Conservation (phyloP, 192 early-diverging fungal species). For the Gamsiella multidivaricata region DNA sequence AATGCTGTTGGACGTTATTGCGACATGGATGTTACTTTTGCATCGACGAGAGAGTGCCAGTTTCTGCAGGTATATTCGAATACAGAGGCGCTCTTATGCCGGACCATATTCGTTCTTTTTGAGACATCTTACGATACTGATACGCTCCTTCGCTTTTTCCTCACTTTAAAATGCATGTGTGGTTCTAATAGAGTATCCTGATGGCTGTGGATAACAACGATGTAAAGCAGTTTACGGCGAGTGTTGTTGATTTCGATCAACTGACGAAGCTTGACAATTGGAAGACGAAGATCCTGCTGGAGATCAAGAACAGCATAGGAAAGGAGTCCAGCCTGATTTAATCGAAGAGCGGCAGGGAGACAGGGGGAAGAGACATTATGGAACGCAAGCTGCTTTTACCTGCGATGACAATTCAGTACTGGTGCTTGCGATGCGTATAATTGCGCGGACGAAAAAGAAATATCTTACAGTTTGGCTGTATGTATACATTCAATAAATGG, state of each 20-base stretch:
- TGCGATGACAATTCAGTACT: too few relatives aligned
- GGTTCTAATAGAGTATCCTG: constrained; percentile 65
- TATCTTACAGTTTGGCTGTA: too few relatives aligned
- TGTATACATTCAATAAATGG: too few relatives aligned
- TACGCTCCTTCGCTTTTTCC: background rate
- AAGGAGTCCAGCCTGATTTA: constrained; percentile 71
- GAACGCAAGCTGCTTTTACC: background rate
- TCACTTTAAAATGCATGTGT: background rate
- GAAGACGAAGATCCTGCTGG: constrained; percentile 93
- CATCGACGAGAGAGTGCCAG: constrained; percentile 84
- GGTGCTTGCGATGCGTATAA: too few relatives aligned
- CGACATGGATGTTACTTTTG: constrained; percentile 90
- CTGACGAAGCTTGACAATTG: constrained; percentile 94
- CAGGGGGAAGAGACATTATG: background rate
- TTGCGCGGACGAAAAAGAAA: too few relatives aligned
- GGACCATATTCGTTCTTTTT: constrained; percentile 6
- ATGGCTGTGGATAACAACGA: constrained; percentile 83
- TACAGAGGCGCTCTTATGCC: too few relatives aligned
- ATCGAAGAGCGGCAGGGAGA: background rate
- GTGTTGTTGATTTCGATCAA: constrained; percentile 85
- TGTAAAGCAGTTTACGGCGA: constrained; percentile 84
- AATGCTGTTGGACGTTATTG: constrained; percentile 87
- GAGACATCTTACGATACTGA: background rate
- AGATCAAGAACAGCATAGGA: constrained; percentile 88
- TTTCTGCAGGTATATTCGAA: constrained; percentile 72